Percentiles rank a stretch among this genome's conserved stretches.
Conservation (phyloP, 768 basidiomycete genomes). For the Lactarius indigo region DNA sequence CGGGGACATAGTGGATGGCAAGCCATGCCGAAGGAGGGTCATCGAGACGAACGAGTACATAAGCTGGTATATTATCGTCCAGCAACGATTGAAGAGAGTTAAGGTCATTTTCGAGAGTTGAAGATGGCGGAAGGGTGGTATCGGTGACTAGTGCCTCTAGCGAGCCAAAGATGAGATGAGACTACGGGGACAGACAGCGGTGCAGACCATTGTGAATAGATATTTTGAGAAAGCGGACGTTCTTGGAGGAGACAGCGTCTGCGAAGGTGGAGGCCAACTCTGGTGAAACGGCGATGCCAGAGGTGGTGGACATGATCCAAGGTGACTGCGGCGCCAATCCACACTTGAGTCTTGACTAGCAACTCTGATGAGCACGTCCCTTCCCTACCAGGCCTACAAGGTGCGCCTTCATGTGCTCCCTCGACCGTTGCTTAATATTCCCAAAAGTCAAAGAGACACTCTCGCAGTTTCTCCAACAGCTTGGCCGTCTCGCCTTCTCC, state of each 20-base stretch:
- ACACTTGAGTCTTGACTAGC: background rate
- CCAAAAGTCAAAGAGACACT: conserved; percentile 46
- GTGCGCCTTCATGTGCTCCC: conserved; percentile 28
- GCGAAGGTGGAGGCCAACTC: conserved; percentile 58
- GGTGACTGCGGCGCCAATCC: background rate
- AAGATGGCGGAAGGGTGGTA: conserved; percentile 43
- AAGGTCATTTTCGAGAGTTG: conserved; percentile 62
- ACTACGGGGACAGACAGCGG: conserved; percentile 20
- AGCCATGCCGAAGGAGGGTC: conserved; percentile 64
- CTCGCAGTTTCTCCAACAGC: conserved; percentile 37
- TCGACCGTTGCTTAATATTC: conserved; percentile 8
- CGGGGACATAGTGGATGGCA: conserved; percentile 77
- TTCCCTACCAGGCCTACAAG: conserved; percentile 51
- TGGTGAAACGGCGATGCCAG: conserved; percentile 63
- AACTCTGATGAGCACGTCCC: conserved; percentile 30
- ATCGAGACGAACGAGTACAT: conserved; percentile 67
- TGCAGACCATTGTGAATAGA: conserved; percentile 68
- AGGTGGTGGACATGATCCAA: conserved; percentile 61
- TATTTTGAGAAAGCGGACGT: conserved; percentile 72
- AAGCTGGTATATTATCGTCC: conserved; percentile 63
- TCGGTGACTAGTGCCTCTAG: conserved; percentile 70
- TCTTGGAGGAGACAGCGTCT: conserved; percentile 47
- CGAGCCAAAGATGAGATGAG: conserved; percentile 30
- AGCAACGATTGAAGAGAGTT: conserved; percentile 52
- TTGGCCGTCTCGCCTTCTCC: conserved; percentile 18